phyloP scores from a whole-genome alignment of 1,139 yeast genomes.

The Chernovozyma aurita region DNA sequence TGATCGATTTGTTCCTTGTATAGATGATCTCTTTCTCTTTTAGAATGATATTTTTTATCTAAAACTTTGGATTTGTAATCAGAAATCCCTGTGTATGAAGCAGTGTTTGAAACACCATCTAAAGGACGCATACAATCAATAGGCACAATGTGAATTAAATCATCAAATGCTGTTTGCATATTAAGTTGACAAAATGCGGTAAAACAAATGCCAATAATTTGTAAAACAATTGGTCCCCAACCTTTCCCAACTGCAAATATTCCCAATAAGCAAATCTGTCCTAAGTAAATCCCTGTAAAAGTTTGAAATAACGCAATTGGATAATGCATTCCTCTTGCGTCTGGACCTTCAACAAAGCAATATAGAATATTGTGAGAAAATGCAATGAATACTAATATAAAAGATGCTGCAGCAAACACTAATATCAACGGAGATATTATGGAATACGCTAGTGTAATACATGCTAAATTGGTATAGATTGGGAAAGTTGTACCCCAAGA shows the following conservation, averaged over 20 bases:
- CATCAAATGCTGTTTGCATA: slow-evolving; percentile 58
- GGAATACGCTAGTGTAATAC: slow-evolving; percentile 74
- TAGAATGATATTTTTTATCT: slow-evolving; percentile 14
- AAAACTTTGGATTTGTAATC: slow-evolving; percentile 35
- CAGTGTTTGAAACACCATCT: slow-evolving; percentile 65
- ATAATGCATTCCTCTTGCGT: slow-evolving; percentile 79
- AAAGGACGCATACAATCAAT: slow-evolving; percentile 65
- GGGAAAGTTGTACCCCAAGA: slow-evolving; percentile 93
- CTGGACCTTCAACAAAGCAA: slow-evolving; percentile 57
- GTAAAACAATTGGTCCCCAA: slow-evolving; percentile 89
- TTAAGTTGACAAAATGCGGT: slow-evolving; percentile 66
- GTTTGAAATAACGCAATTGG: slow-evolving; percentile 87
- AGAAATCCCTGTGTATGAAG: slow-evolving; percentile 41
- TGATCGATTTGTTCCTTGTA: slow-evolving; percentile 8
- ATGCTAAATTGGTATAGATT: slow-evolving; percentile 73
- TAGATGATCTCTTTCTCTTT: slow-evolving; percentile 4
- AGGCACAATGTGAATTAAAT: slow-evolving; percentile 56
- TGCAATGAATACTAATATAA: slow-evolving; percentile 70
- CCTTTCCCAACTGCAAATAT: slow-evolving; percentile 87
- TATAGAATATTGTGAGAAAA: slow-evolving; percentile 76
- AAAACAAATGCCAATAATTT: slow-evolving; percentile 56
- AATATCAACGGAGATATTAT: slow-evolving; percentile 74
- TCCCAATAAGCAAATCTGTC: slow-evolving; percentile 81
- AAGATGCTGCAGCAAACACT: slow-evolving; percentile 65
- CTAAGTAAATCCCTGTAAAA: slow-evolving; percentile 81